Conservation (phyloP, 106 monocot species). For the Cymbidium sinense region DNA sequence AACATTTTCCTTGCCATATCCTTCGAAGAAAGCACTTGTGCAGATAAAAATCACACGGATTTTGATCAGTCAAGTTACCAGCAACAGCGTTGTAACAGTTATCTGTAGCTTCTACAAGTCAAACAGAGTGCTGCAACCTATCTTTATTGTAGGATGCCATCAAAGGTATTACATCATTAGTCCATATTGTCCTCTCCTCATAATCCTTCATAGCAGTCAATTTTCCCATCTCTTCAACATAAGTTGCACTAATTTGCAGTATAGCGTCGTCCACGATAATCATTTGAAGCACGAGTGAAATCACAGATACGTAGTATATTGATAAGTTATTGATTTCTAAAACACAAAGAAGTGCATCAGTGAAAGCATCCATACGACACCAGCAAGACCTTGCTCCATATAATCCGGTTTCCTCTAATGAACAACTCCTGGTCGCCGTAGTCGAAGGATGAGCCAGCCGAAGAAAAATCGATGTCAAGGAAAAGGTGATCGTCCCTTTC, state of each 20-base stretch:
- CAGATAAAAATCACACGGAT: slow-evolving; percentile 20
- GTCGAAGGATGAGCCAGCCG: no score
- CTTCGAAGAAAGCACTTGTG: slow-evolving; percentile 50
- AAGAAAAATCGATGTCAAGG: no score
- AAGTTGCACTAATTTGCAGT: slow-evolving; percentile 16
- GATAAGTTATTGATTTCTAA: slow-evolving; percentile 63
- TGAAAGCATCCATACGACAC: slow-evolving; percentile 73
- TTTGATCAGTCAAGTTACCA: slow-evolving; percentile 7
- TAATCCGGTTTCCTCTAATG: no score
- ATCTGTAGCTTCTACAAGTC: slow-evolving; percentile 56
- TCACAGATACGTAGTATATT: slow-evolving; percentile 64
- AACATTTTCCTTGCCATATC: slow-evolving; percentile 98
- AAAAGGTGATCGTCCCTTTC: no score
- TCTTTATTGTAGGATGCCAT: no score
- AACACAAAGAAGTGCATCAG: slow-evolving; percentile 78
- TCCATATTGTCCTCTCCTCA: no score
- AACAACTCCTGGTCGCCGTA: no score
- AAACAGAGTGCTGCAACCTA: slow-evolving; percentile 77
- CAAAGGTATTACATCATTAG: no score
- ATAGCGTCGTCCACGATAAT: slow-evolving; percentile 31
- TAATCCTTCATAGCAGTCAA: no score
- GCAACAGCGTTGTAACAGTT: slow-evolving; percentile 11
- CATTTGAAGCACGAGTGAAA: slow-evolving; percentile 43
- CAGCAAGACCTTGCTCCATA: no score
- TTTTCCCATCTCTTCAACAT: no score